A percentile compares a stretch with the other conserved stretches of the same genome.
phyloP scores from a whole-genome alignment of 1,284 basidiomycete genomes.

The Mrakiaceae sp. region DNA sequence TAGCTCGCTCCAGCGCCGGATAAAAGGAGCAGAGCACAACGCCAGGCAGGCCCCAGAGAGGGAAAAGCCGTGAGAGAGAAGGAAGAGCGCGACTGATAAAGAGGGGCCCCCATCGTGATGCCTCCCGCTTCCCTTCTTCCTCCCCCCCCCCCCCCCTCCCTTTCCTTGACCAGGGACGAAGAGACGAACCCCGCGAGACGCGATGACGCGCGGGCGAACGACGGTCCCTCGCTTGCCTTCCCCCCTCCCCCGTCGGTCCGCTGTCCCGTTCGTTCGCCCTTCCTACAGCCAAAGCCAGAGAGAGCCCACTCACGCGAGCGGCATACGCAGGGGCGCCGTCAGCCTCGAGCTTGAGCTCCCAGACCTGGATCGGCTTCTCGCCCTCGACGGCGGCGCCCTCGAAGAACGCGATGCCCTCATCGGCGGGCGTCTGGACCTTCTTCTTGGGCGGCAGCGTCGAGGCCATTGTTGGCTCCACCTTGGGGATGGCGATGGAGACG shows the following conservation, averaged over 20 bases:
- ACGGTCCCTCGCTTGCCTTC: too few relatives aligned
- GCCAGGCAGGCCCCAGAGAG: background rate
- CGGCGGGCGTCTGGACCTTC: conserved; percentile 62
- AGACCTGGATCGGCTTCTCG: conserved; percentile 62
- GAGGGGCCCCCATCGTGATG: too few relatives aligned
- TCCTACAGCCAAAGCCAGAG: background rate
- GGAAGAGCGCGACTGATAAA: background rate
- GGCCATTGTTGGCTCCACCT: background rate
- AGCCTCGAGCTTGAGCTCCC: conserved; percentile 68
- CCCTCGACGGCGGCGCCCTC: conserved; percentile 40
- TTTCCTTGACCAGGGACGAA: too few relatives aligned
- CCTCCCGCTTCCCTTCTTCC: too few relatives aligned
- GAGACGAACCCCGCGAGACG: too few relatives aligned
- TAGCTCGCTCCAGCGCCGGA: conserved; percentile 2
- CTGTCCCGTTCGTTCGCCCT: background rate
- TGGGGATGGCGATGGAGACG: conserved; percentile 3
- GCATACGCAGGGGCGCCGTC: conserved; percentile 66
- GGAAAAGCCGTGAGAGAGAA: background rate
- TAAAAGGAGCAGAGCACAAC: background rate
- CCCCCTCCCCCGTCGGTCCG: too few relatives aligned
- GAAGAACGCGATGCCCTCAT: conserved; percentile 82
- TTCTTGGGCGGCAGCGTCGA: background rate
- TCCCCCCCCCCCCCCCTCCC: too few relatives aligned
- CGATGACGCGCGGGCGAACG: too few relatives aligned
- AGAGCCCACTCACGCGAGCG: too few relatives aligned